A percentile compares a stretch with the other conserved stretches of the same genome.
phyloP scores from a whole-genome alignment of 2,329 filamentous ascomycete species.

The Elsinoe necatrix region DNA sequence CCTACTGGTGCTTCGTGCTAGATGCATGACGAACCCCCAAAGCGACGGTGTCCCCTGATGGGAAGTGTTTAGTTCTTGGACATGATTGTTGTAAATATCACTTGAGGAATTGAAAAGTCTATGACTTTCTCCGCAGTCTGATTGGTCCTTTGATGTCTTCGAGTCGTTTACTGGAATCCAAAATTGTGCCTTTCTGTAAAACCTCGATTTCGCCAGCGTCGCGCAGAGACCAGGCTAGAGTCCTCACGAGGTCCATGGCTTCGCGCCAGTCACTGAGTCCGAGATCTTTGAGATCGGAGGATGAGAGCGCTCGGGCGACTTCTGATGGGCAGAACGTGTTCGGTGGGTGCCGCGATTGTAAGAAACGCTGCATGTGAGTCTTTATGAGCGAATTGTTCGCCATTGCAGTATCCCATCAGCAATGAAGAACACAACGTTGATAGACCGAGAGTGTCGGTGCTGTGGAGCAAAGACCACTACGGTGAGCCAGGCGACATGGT shows the following conservation, averaged over 20 bases:
- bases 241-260: constrained; percentile 39
- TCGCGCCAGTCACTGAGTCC: constrained; percentile 37
- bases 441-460: too few relatives aligned
- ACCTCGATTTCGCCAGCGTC: constrained; percentile 39
- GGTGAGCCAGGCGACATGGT: too few relatives aligned
- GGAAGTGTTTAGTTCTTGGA: constrained; percentile 2
- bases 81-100: background rate
- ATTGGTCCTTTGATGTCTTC: constrained; percentile 41
- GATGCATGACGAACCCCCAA: background rate
- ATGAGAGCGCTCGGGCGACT: constrained; percentile 39
- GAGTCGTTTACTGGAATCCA: constrained; percentile 27
- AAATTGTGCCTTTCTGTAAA: constrained; percentile 39
- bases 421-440: too few relatives aligned
- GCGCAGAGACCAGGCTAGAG: constrained; percentile 36
- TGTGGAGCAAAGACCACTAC: too few relatives aligned
- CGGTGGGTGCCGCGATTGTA: constrained; percentile 29
- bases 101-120: background rate
- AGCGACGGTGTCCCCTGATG: background rate
- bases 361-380: constrained; percentile 10
- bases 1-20: constrained; percentile 31
- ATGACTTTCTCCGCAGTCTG: constrained; percentile 30
- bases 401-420: too few relatives aligned
- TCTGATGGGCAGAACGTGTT: constrained; percentile 49
- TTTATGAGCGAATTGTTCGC: background rate
- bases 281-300: constrained; percentile 30